Percentiles rank a stretch among this genome's conserved stretches.
phyloP scores from a whole-genome alignment of 2,329 filamentous ascomycete genomes.

The Zasmidium cellare region DNA sequence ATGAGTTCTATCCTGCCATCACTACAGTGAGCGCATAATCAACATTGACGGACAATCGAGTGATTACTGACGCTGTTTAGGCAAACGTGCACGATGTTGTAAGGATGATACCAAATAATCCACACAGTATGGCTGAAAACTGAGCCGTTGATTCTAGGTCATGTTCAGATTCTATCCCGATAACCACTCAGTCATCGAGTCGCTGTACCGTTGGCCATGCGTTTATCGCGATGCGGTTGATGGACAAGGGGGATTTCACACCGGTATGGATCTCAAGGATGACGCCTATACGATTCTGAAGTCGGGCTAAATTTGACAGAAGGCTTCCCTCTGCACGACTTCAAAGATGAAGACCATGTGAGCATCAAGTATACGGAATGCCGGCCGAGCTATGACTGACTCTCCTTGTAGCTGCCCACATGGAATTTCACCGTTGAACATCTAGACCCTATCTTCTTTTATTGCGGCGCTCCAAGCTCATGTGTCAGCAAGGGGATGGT shows the following conservation, averaged over 20 bases:
- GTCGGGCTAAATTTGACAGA: too few relatives aligned
- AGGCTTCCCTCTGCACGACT: neutral
- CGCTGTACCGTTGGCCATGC: constrained; percentile 41
- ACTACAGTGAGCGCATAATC: neutral
- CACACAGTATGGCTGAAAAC: neutral
- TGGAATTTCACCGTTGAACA: constrained; percentile 53
- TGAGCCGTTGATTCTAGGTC: neutral
- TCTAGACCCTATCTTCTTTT: constrained; percentile 67
- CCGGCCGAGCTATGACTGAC: neutral
- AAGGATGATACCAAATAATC: neutral
- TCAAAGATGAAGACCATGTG: neutral
- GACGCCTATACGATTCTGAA: too few relatives aligned
- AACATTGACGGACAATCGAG: neutral
- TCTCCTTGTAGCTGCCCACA: constrained; percentile 16
- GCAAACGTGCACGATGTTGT: constrained; percentile 41
- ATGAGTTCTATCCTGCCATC: constrained; percentile 18
- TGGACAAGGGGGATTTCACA: constrained; percentile 22
- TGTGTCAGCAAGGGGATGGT: constrained; percentile 70
- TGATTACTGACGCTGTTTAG: constrained; percentile 37
- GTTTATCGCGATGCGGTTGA: constrained; percentile 31
- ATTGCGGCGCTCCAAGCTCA: constrained; percentile 66
- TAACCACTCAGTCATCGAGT: constrained; percentile 44
- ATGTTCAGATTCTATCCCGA: constrained; percentile 43
- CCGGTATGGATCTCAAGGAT: neutral
- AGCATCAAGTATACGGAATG: neutral